phyloP scores from a whole-genome alignment of 257 asterid species.

The Solanum sitiens region DNA sequence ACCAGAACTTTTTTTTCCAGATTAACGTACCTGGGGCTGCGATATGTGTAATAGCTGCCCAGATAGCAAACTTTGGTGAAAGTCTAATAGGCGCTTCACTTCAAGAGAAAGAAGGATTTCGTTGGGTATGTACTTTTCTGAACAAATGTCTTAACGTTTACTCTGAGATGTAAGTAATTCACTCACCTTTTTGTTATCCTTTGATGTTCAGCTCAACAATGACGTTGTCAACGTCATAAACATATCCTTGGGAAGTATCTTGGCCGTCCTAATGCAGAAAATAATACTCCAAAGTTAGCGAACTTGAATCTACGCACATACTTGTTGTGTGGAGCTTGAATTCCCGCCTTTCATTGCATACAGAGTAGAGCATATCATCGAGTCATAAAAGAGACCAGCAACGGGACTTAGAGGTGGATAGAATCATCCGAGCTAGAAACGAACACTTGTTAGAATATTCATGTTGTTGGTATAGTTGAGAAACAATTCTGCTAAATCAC shows the following conservation, averaged over 20 bases:
- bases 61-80: slow-evolving; percentile 94
- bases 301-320: background rate
- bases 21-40: slow-evolving; percentile 37
- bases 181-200: background rate
- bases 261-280: slow-evolving; percentile 69
- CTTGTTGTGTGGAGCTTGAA: background rate
- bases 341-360: background rate
- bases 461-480: background rate
- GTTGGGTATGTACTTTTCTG: slow-evolving; percentile 29
- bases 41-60: slow-evolving; percentile 77
- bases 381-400: background rate
- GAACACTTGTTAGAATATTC: background rate
- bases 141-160: background rate
- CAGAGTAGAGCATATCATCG: background rate
- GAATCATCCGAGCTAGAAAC: background rate
- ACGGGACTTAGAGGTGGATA: background rate
- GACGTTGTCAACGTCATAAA: slow-evolving; percentile 78
- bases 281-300: slow-evolving; percentile 20
- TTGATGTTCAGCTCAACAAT: slow-evolving; percentile 58
- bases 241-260: slow-evolving; percentile 72
- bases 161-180: background rate
- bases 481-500: background rate
- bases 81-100: slow-evolving; percentile 79
- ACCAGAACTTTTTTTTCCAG: slow-evolving; percentile 20
- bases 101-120: slow-evolving; percentile 48